Evolutionary conservation across 192 early-diverging fungal genomes (phyloP), one percentile per base, ranked within the genome.

Genomic region (Coemansia sp.): DNA sequence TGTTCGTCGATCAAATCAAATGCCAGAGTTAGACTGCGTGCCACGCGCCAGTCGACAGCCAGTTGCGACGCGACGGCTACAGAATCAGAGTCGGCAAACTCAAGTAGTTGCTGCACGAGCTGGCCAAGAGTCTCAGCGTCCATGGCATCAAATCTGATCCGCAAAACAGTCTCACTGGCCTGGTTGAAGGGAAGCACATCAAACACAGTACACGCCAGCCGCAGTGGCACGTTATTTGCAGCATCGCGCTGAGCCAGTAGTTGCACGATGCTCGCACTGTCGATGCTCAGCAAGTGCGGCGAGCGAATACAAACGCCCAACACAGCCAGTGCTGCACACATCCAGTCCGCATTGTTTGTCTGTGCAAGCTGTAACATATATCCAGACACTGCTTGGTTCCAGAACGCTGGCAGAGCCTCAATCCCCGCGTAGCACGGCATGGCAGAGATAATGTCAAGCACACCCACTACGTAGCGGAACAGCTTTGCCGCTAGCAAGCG

Each of bases 391-490:
- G 75, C 70, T 60, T 64, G 72, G 62, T 71, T 80, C 77, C 77
- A 80, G 23, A 73, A 64, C 44, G 22, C 46, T 6, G 77, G 52
- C 47, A 80, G 38, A 4, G 66, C 71, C 0, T 52, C 51, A 2
- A 71, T 58, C 1, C 44, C 15, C 9, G 64, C 40, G 54, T 74
- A 74, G 57, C 68, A 66, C 22, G 37, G 22, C 60, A 71, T 57
- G 15, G 53, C 26, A 12, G 68, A 71, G 14, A 89, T 51, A 19
- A 62, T 60, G 21, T 84, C 80, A 28, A 89, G 72, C 10, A 87
- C 69, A 1, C 85, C 78, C 1, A 76, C 52, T 5, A 85, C 73
- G 57, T 88, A 89, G 12, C 74, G 75, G 40, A 66, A 68, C 85
- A 61, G 60, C 1, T 59, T 50, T 3, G 60, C 64, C 17, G 51